These are phyloP conservation scores for Xylaria multiplex DNA, from an alignment of 2,329 filamentous ascomycete species.

Conservation along the genomic window DNA sequence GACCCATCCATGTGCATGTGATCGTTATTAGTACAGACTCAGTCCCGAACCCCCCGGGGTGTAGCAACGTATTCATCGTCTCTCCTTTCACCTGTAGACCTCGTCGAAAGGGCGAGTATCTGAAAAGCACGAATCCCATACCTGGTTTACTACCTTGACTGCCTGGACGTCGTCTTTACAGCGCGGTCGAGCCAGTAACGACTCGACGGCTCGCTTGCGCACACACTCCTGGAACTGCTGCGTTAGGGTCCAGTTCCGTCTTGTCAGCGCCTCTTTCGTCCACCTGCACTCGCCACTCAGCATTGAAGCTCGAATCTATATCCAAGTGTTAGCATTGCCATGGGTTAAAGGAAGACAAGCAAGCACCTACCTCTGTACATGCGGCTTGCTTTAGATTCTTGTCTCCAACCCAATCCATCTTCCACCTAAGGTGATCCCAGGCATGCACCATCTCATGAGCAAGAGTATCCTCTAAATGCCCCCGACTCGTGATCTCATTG, in stretches of 20 bases:
- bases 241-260: constrained; percentile 87
- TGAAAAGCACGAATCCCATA: constrained; percentile 97
- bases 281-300: constrained; percentile 95
- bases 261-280: constrained; percentile 83
- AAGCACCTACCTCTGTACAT: constrained; percentile 80
- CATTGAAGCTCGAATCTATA: constrained; percentile 88
- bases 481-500: constrained; percentile 83
- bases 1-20: background rate
- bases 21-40: constrained; percentile 34
- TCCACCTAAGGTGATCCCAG: constrained; percentile 91
- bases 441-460: constrained; percentile 98
- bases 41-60: background rate
- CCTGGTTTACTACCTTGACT: constrained; percentile 88
- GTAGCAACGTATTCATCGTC: background rate
- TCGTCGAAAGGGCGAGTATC: constrained; percentile 98
- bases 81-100: constrained; percentile 76
- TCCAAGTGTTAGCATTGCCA: constrained; percentile 1
- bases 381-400: constrained; percentile 87
- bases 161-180: constrained; percentile 90
- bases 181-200: constrained; percentile 78
- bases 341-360: too few relatives aligned
- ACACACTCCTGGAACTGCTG: constrained; percentile 96
- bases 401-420: constrained; percentile 79
- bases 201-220: constrained; percentile 79
- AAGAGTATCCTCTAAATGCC: constrained; percentile 91